Conservation (phyloP, 2,329 filamentous ascomycete species). For the Phialophora chinensis region DNA sequence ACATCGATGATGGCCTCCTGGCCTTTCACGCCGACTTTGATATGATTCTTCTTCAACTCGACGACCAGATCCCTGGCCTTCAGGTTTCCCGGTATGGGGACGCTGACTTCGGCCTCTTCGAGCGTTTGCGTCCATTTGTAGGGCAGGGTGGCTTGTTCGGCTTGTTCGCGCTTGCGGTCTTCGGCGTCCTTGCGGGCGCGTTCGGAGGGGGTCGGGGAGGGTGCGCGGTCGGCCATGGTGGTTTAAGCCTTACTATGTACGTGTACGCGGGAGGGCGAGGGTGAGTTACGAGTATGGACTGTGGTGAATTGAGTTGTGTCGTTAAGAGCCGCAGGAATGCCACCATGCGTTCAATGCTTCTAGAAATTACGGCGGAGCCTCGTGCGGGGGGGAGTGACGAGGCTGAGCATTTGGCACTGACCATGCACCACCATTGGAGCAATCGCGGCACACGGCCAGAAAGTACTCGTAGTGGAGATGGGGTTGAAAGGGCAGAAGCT, state of each 20-base stretch:
- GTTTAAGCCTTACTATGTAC: no score
- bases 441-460: neutral
- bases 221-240: conserved; percentile 28
- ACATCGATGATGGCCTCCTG: conserved; percentile 84
- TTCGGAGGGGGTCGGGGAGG: conserved; percentile 59
- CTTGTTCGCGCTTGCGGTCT: conserved; percentile 73
- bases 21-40: conserved; percentile 85
- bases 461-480: neutral
- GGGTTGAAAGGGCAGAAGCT: neutral
- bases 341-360: neutral
- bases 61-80: conserved; percentile 85
- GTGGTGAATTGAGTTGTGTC: neutral
- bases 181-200: conserved; percentile 63
- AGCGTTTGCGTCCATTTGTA: conserved; percentile 99
- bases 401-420: neutral
- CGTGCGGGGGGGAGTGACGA: conserved; percentile 12
- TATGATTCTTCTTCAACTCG: conserved; percentile 76
- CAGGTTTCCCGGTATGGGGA: conserved; percentile 78
- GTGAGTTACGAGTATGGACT: neutral
- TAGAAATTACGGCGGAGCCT: neutral
- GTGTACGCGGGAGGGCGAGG: neutral
- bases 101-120: conserved; percentile 79
- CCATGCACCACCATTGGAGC: neutral
- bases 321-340: neutral
- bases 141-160: conserved; percentile 87